Evolutionary conservation across 352 stramenopile species (phyloP).

Genomic region (Pythium grandisporangium): DNA sequence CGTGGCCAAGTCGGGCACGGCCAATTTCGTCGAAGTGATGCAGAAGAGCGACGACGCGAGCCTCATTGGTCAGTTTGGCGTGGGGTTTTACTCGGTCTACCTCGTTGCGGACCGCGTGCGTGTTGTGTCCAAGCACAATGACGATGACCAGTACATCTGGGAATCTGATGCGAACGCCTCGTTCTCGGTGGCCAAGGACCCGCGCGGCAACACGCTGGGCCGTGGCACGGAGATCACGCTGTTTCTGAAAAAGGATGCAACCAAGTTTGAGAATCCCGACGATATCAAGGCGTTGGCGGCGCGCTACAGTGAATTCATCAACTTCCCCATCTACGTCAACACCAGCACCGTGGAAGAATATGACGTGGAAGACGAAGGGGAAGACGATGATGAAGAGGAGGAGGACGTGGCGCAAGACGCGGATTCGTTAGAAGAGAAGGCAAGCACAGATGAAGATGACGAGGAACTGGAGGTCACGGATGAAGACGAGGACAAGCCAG

Average conservation of each 20-base stretch:
- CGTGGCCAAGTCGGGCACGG: slow-evolving; percentile 97
- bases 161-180: slow-evolving; percentile 95
- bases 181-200: slow-evolving; percentile 96
- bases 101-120: slow-evolving; percentile 94
- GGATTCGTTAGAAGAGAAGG: no score
- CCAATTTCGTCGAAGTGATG: slow-evolving; percentile 97
- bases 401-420: slow-evolving; percentile 49
- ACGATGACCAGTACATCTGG: slow-evolving; percentile 98
- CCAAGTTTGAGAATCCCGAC: slow-evolving; percentile 93
- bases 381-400: slow-evolving; percentile 50
- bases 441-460: slow-evolving; percentile 33
- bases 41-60: slow-evolving; percentile 85
- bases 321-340: slow-evolving; percentile 98
- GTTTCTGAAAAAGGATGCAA: slow-evolving; percentile 97
- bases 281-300: slow-evolving; percentile 94
- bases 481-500: slow-evolving; percentile 38
- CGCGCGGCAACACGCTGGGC: slow-evolving; percentile 91
- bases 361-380: slow-evolving; percentile 83
- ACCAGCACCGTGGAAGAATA: slow-evolving; percentile 87
- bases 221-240: slow-evolving; percentile 99
- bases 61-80: slow-evolving; percentile 99
- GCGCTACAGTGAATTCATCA: slow-evolving; percentile 99
- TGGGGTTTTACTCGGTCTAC: slow-evolving; percentile 99
- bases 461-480: slow-evolving; percentile 79
- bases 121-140: slow-evolving; percentile 96